Percentiles rank a stretch among this genome's conserved stretches.
Evolutionary conservation across 176 grass and related monocot species (phyloP).

Genomic region (Lolium multiflorum): DNA sequence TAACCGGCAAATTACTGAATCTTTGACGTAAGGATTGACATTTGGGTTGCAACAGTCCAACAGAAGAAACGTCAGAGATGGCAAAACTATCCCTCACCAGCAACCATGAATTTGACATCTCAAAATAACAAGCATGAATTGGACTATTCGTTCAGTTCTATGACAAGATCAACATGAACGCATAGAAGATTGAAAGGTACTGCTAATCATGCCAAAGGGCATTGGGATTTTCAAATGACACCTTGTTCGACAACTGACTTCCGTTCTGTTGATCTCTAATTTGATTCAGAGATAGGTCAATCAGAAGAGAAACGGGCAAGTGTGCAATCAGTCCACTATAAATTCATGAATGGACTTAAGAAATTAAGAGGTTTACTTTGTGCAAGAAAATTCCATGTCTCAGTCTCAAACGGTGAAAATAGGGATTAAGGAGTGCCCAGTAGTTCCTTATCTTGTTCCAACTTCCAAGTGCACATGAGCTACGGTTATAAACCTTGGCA

Average conservation of each 20-base stretch:
- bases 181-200: background rate
- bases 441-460: constrained; percentile 1
- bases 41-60: background rate
- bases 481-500: background rate
- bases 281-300: constrained; percentile 13
- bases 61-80: constrained; percentile 17
- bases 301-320: constrained; percentile 19
- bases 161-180: background rate
- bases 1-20: constrained; percentile 18
- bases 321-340: background rate
- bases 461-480: background rate
- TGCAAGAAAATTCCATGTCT: background rate
- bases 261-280: background rate
- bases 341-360: background rate
- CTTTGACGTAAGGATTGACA: constrained; percentile 16
- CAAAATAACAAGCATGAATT: background rate
- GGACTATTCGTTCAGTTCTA: background rate
- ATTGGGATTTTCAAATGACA: background rate
- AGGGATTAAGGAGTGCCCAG: background rate
- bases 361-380: constrained; percentile 3
- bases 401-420: constrained; percentile 1
- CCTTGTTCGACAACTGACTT: background rate
- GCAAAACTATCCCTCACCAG: constrained; percentile 24
- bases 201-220: background rate
- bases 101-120: constrained; percentile 9